Evolutionary conservation across 2,329 filamentous ascomycete genomes (phyloP).

Genomic region (Chalaropsis ovoidea): DNA sequence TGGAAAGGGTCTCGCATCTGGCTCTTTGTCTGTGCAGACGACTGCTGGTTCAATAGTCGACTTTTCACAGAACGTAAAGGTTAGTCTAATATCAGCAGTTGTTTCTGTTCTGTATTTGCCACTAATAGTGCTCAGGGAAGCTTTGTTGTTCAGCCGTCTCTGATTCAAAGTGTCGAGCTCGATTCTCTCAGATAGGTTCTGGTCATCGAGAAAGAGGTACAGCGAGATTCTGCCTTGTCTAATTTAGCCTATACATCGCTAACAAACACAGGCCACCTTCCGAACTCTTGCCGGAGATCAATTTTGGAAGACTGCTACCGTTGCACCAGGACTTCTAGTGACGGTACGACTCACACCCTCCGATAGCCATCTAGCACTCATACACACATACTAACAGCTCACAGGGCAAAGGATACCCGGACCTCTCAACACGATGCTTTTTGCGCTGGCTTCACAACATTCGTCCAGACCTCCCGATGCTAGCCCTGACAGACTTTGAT

Average conservation of each 20-base stretch:
- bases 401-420: slow-evolving; percentile 74
- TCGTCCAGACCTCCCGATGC: slow-evolving; percentile 46
- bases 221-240: background rate
- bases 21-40: slow-evolving; percentile 43
- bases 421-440: slow-evolving; percentile 58
- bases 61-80: slow-evolving; percentile 28
- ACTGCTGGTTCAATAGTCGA: slow-evolving; percentile 37
- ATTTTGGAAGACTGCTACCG: slow-evolving; percentile 43
- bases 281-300: slow-evolving; percentile 50
- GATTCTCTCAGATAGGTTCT: slow-evolving; percentile 51
- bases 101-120: background rate
- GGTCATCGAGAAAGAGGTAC: slow-evolving; percentile 69
- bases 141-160: slow-evolving; percentile 47
- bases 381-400: slow-evolving; percentile 3
- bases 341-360: slow-evolving; percentile 42
- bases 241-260: slow-evolving; percentile 24
- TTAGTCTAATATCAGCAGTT: slow-evolving; percentile 30
- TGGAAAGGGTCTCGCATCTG: slow-evolving; percentile 60
- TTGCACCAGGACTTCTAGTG: slow-evolving; percentile 53
- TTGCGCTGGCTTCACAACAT: slow-evolving; percentile 44
- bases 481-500: slow-evolving; percentile 62
- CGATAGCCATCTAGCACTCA: background rate
- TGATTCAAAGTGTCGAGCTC: slow-evolving; percentile 44
- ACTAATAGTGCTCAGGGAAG: slow-evolving; percentile 40
- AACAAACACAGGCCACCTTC: slow-evolving; percentile 57